Conservation (phyloP, 1,284 basidiomycete genomes). For the Microbotryomycetes sp. region DNA sequence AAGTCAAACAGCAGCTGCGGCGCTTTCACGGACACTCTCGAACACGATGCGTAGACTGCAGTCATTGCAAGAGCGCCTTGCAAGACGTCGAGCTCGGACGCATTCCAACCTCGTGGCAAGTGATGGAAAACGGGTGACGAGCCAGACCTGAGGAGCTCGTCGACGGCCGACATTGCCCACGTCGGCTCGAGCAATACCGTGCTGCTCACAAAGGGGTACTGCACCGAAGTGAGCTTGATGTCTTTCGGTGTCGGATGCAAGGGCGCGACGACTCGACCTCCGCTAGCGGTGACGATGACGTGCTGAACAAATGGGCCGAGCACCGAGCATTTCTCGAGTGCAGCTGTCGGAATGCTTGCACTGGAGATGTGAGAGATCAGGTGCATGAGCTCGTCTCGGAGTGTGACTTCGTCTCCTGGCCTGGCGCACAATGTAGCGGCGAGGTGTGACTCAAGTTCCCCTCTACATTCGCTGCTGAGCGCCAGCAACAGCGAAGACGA, state of each 20-base stretch:
- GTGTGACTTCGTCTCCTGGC: slow-evolving; percentile 42
- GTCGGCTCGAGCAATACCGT: slow-evolving; percentile 58
- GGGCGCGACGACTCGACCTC: slow-evolving; percentile 39
- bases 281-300: slow-evolving; percentile 39
- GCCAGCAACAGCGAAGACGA: background rate
- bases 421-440: slow-evolving; percentile 23
- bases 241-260: slow-evolving; percentile 38
- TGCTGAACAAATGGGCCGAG: slow-evolving; percentile 44
- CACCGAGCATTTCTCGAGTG: slow-evolving; percentile 32
- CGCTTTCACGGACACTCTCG: slow-evolving; percentile 1
- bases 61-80: slow-evolving; percentile 58
- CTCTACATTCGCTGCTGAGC: too few species aligned
- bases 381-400: slow-evolving; percentile 30
- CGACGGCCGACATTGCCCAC: slow-evolving; percentile 66
- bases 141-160: slow-evolving; percentile 74
- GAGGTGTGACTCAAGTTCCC: background rate
- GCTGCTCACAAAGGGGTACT: slow-evolving; percentile 30
- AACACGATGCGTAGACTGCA: slow-evolving; percentile 38
- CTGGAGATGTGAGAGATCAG: background rate
- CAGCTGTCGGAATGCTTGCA: background rate
- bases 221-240: slow-evolving; percentile 42
- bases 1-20: slow-evolving; percentile 55
- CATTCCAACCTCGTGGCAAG: slow-evolving; percentile 66
- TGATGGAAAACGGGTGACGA: slow-evolving; percentile 61
- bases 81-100: slow-evolving; percentile 70